Conservation (phyloP, 768 basidiomycete genomes). For the Lentinus brumalis region DNA sequence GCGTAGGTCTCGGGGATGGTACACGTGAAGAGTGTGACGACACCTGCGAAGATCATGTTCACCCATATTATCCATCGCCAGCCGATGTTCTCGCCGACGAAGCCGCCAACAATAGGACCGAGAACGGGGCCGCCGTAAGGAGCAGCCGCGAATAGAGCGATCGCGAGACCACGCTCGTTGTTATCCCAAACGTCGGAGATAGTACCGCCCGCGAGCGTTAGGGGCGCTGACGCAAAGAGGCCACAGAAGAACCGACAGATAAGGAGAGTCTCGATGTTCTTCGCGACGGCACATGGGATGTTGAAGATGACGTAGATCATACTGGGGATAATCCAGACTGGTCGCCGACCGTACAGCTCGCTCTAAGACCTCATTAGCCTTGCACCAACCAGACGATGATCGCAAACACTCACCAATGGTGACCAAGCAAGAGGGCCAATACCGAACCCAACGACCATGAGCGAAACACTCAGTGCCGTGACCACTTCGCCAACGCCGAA, state of each 20-base stretch:
- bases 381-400: neutral
- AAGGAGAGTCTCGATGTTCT: conserved; percentile 43
- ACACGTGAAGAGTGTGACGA: conserved; percentile 29
- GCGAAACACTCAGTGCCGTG: conserved; percentile 35
- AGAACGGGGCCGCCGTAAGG: conserved; percentile 47
- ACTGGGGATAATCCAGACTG: conserved; percentile 41
- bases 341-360: conserved; percentile 42
- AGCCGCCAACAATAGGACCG: conserved; percentile 57
- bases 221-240: conserved; percentile 39
- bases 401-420: conserved; percentile 23
- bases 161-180: conserved; percentile 42
- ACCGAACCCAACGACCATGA: conserved; percentile 42
- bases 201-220: conserved; percentile 38
- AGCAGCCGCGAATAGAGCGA: conserved; percentile 43
- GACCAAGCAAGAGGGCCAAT: conserved; percentile 34
- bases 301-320: conserved; percentile 44
- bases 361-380: conserved; percentile 22
- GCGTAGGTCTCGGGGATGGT: conserved; percentile 51
- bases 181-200: conserved; percentile 41
- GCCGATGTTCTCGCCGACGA: conserved; percentile 43
- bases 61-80: conserved; percentile 43
- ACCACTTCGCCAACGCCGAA: conserved; percentile 37
- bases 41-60: conserved; percentile 44
- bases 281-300: conserved; percentile 42
- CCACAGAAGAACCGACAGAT: conserved; percentile 46